A percentile compares a stretch with the other conserved stretches of the same genome.
Evolutionary conservation across 352 stramenopile species (phyloP).

Genomic region (Phytophthora litchii): DNA sequence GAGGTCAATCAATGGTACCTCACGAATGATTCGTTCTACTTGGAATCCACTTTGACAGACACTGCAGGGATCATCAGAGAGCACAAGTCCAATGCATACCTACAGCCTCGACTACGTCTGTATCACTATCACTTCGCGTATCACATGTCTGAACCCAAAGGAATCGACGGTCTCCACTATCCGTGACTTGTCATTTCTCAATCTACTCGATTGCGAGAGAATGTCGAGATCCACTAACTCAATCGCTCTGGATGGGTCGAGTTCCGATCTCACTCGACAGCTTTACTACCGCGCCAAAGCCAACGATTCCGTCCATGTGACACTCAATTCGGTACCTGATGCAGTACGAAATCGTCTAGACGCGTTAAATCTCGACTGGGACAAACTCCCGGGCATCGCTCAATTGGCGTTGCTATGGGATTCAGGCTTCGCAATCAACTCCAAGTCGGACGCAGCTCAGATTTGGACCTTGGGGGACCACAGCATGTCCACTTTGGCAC

Average conservation of each 20-base stretch:
- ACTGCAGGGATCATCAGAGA: slow-evolving; percentile 2
- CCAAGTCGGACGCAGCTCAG: slow-evolving; percentile 7
- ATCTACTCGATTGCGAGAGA: not conserved
- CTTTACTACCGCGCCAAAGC: slow-evolving; percentile 28
- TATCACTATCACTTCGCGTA: not conserved
- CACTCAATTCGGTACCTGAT: slow-evolving; percentile 14
- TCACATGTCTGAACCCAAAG: slow-evolving; percentile 2
- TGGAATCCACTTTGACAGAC: too few relatives aligned
- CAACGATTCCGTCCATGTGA: slow-evolving; percentile 8
- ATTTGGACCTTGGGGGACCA: slow-evolving; percentile 26
- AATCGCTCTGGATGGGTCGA: slow-evolving; percentile 37
- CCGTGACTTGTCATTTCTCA: slow-evolving; percentile 9
- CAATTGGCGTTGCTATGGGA: slow-evolving; percentile 48
- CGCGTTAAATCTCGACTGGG: slow-evolving; percentile 18
- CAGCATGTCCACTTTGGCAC: slow-evolving; percentile 34
- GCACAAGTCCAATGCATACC: slow-evolving; percentile 1
- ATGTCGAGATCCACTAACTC: slow-evolving; percentile 8
- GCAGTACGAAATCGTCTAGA: slow-evolving; percentile 16
- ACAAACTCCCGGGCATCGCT: slow-evolving; percentile 24
- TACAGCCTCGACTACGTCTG: too few relatives aligned
- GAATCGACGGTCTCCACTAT: not conserved
- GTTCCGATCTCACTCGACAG: slow-evolving; percentile 41
- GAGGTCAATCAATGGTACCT: too few relatives aligned
- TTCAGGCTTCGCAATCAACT: slow-evolving; percentile 30
- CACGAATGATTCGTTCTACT: not conserved